These are phyloP conservation scores for Chaetoceros tenuissimus DNA, from an alignment of 108 stramenopile genomes.

Conservation along the genomic window DNA sequence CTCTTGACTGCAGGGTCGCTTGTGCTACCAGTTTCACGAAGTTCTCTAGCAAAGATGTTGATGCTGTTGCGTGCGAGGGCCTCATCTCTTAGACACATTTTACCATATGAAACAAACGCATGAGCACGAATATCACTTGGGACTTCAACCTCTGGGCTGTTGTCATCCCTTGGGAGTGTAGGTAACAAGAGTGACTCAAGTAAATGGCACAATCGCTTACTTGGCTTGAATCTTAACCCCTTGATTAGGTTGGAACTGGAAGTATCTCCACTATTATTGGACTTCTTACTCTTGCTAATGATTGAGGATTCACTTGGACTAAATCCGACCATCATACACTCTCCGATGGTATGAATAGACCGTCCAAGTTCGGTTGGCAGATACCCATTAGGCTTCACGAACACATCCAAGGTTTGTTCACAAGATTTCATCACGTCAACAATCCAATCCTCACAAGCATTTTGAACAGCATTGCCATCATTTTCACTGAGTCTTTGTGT, in stretches of 20 bases:
- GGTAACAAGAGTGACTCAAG: slow-evolving; percentile 49
- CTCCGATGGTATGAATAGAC: slow-evolving; percentile 54
- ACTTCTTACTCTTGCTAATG: slow-evolving; percentile 2
- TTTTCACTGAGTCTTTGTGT: slow-evolving; percentile 23
- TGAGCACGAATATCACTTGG: slow-evolving; percentile 54
- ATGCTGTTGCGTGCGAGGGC: slow-evolving; percentile 66
- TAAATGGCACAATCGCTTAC: slow-evolving; percentile 31
- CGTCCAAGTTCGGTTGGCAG: slow-evolving; percentile 24
- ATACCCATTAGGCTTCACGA: slow-evolving; percentile 13
- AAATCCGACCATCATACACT: slow-evolving; percentile 67
- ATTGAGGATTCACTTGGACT: slow-evolving; percentile 29
- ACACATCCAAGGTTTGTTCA: slow-evolving; percentile 8
- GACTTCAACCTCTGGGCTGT: slow-evolving; percentile 8
- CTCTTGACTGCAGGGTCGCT: slow-evolving; percentile 53
- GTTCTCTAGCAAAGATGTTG: slow-evolving; percentile 80
- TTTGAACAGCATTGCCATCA: slow-evolving; percentile 21
- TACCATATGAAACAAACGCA: slow-evolving; percentile 80
- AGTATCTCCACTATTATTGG: slow-evolving; percentile 2
- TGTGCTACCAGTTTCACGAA: slow-evolving; percentile 44
- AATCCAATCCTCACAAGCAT: slow-evolving; percentile 40
- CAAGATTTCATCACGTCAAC: slow-evolving; percentile 21
- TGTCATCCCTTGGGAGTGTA: slow-evolving; percentile 29
- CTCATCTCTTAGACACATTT: slow-evolving; percentile 87
- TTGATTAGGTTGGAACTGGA: slow-evolving; percentile 6
- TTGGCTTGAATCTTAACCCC: slow-evolving; percentile 23